Evolutionary conservation across 2,329 filamentous ascomycete species (phyloP).

Genomic region (Hymenoscyphus fructigenus): DNA sequence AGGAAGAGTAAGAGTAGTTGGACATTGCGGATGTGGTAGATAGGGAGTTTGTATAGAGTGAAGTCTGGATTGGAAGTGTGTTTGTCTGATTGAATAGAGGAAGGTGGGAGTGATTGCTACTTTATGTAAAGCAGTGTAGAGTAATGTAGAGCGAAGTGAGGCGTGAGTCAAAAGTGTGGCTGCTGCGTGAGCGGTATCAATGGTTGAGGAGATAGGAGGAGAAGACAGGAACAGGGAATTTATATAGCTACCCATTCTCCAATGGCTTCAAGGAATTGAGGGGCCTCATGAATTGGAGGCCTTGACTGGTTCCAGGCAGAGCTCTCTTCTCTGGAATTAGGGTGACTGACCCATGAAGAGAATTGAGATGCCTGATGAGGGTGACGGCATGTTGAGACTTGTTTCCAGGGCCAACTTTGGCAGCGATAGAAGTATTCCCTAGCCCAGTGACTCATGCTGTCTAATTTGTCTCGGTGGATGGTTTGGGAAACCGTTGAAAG

Average conservation of each 20-base stretch:
- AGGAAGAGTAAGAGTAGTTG: conserved; percentile 7
- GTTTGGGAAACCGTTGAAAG: not conserved
- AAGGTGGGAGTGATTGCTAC: conserved; percentile 13
- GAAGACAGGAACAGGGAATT: not conserved
- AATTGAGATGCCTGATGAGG: not conserved
- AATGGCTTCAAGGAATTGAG: not conserved
- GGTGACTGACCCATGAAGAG: not conserved
- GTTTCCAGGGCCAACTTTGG: not conserved
- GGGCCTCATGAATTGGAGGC: not conserved
- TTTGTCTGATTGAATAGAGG: not conserved
- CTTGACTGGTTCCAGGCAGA: not conserved
- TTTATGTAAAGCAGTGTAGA: conserved; percentile 4
- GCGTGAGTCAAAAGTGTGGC: not conserved
- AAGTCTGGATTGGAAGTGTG: not conserved
- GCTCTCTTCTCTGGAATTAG: not conserved
- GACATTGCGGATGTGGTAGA: conserved; percentile 11
- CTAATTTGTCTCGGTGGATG: not conserved
- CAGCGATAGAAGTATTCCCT: not conserved
- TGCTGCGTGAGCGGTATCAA: not conserved
- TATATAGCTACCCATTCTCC: not conserved
- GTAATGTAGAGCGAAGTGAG: not conserved
- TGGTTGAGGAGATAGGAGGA: not conserved
- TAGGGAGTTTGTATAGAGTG: not conserved
- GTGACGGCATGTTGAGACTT: not conserved
- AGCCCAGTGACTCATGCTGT: not conserved